Conservation (phyloP, 148 eudicot species). For the Hydrangea macrophylla region DNA sequence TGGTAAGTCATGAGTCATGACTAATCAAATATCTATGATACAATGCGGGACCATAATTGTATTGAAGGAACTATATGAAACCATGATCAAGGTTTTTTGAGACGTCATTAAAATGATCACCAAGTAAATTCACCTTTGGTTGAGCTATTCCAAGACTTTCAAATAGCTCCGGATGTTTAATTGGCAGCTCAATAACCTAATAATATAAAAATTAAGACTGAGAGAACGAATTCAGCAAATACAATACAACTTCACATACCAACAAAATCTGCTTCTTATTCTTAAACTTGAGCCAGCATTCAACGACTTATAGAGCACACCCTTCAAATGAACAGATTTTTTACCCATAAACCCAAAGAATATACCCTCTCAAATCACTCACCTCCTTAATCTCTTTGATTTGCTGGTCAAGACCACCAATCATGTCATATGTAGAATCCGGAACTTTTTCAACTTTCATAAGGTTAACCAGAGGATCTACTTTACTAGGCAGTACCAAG, state of each 20-base stretch:
- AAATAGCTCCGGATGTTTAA: constrained; percentile 65
- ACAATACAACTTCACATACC: background rate
- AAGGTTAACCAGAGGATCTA: constrained; percentile 72
- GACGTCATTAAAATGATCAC: background rate
- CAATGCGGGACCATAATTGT: background rate
- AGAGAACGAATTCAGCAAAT: background rate
- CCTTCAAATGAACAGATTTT: background rate
- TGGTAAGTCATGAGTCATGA: too few relatives aligned
- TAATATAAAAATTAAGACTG: constrained; percentile 3
- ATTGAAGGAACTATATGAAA: background rate
- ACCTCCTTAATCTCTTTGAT: constrained; percentile 88
- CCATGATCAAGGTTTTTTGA: background rate
- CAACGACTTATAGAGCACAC: background rate
- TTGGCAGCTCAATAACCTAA: constrained; percentile 72
- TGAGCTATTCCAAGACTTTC: constrained; percentile 71
- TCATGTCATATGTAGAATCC: constrained; percentile 80
- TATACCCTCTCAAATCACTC: background rate
- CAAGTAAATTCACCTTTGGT: constrained; percentile 47
- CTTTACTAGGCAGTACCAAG: constrained; percentile 64
- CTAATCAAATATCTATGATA: background rate
- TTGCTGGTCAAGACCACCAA: constrained; percentile 78
- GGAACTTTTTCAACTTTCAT: constrained; percentile 90
- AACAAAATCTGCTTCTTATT: background rate
- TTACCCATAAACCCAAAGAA: background rate
- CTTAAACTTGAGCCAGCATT: background rate